Evolutionary conservation across 352 stramenopile genomes (phyloP), one percentile per base, ranked within the genome.

Genomic region (Peronospora farinosa): DNA sequence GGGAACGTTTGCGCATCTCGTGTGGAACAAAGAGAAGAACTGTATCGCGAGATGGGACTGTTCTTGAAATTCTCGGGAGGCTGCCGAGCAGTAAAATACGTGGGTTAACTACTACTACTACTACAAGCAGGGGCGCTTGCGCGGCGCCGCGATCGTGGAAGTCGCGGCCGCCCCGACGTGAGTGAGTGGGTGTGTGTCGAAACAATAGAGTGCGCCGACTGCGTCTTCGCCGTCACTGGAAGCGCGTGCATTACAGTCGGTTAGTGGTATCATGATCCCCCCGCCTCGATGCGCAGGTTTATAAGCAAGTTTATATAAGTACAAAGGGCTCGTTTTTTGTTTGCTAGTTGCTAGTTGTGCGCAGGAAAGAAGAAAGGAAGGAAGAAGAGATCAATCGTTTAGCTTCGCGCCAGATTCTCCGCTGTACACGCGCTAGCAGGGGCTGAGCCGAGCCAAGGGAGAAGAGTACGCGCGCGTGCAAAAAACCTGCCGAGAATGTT

Each of bases 301-400:
- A 69, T 66, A 70, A 70, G 62, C 62, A 69, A 69, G 51, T 63
- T 66, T 21, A 21, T 63, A 69, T 69, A 69, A 69, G 61, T 66
- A 69, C 61, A 67, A 70, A 70, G 52, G 57, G 52, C 57, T 67
- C 51, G 38, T 64, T 64, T 57, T 60, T 57, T 43, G 28, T 67
- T 66, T 38, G 46, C 55, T 51, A 43, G 49, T 47, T 41, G 43
- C 19, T 57, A 40, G 44, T 37, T 8, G 31, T 41, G 45, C 15
- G 17, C 13, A 44, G 28, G 7, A 31, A 40, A 35, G 28, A 12
- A 31, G 46, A 35, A 16, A 6, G 17, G 16, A 47, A 27, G n/a
- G 31, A 35, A 11, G 43, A 21, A 50, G 17, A 37, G 33, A 63
- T 53, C 30, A 32, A 56, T 17, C 3, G 16, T n/a, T 13, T 17